Evolutionary conservation across 2,329 filamentous ascomycete genomes (phyloP), one percentile per base, ranked within the genome.

Genomic region (Paraphoma chrysanthemicola): DNA sequence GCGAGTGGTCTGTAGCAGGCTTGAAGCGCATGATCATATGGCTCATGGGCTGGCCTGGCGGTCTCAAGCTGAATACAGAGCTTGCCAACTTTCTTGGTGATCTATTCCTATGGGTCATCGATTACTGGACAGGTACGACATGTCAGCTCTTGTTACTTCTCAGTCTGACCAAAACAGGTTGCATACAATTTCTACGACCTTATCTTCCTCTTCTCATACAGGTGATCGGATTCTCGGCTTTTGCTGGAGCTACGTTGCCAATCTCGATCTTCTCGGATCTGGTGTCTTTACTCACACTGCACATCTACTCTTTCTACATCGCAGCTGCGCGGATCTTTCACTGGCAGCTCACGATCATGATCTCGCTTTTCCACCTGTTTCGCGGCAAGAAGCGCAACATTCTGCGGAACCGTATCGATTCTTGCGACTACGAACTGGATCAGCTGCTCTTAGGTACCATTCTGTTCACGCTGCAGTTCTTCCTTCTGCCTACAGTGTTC

Each of bases 321-420:
- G 94, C 96, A 14, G 97, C 93, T 8, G 95, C 95, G 2, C 90
- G 95, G 49, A 98, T 99, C 70, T 99, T 94, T 78, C 93, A 98
- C 79, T 99, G 95, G 95, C 95, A 99, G 78, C 88, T 99, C 59
- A 96, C 91, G 3, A 98, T 99, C 60, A 90, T 99, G 63, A 89
- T 94, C 63, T 98, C 94, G 10, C 87, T 99, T n/a, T 99, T 99
- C 77, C 96, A 99, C 75, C 88, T 99, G 9, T 99, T 99, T 74
- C 91, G 94, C 31, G 96, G 95, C 56, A 98, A 97, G 81, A 99
- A 99, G 77, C 90, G 96, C 73, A 99, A 99, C 67, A 90, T 99
- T 14, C 86, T 99, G 18, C 90, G 96, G 59, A 97, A 97, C 72
- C 93, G 95, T 78, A 98, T 99, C 70, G 95, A 99, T 75, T 97